Conservation (phyloP, 176 grass and related monocot genomes). For the Aegilops tauschii region DNA sequence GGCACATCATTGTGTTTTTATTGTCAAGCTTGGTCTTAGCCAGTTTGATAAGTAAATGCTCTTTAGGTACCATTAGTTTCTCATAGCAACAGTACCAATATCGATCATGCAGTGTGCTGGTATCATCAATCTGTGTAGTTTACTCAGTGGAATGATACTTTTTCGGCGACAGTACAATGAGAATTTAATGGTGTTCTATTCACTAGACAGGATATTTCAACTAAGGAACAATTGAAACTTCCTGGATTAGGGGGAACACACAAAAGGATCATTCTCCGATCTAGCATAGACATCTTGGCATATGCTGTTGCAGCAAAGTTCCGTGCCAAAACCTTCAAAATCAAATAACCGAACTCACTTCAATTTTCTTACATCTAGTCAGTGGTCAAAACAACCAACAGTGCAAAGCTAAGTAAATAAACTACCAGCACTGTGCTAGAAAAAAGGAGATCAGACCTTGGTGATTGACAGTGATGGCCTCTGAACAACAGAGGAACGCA, state of each 20-base stretch:
- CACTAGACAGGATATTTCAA: not conserved
- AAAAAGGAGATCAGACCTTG: conserved; percentile 20
- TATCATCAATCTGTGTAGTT: not conserved
- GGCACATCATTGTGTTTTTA: not conserved
- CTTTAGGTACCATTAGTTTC: not conserved
- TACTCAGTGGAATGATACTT: not conserved
- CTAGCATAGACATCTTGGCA: not conserved
- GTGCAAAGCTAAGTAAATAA: not conserved
- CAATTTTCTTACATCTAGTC: not conserved
- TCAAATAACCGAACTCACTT: not conserved
- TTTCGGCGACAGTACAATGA: not conserved
- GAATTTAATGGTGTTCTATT: not conserved
- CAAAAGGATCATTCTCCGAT: not conserved
- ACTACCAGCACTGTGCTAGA: not conserved
- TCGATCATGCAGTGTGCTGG: not conserved
- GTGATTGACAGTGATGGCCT: not conserved
- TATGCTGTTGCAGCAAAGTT: not conserved
- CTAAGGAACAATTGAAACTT: not conserved
- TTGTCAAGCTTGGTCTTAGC: not conserved
- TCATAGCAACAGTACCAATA: not conserved
- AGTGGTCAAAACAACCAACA: not conserved
- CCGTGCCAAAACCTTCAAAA: not conserved
- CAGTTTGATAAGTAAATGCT: not conserved
- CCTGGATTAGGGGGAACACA: not conserved
- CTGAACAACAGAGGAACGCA: not conserved